These are phyloP conservation scores for Saccharomycopsis hybrid DNA, from an alignment of 1,139 yeast species.

Conservation along the genomic window DNA sequence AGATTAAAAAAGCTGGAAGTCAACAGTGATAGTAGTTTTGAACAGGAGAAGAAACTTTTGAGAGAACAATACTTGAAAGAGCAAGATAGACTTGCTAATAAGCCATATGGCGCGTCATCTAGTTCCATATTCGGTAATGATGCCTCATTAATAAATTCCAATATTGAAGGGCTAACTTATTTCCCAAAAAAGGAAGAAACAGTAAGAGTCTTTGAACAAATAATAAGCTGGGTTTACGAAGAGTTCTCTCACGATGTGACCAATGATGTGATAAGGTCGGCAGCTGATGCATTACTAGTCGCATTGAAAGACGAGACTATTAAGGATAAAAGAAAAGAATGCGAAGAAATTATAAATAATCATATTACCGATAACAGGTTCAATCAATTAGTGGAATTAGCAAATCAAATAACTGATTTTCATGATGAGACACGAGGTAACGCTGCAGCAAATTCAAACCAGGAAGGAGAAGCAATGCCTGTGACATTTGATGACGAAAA, in stretches of 20 bases:
- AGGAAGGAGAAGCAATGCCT: conserved; percentile 24
- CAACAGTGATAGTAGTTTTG: conserved; percentile 22
- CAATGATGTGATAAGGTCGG: conserved; percentile 46
- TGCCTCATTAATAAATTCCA: conserved; percentile 15
- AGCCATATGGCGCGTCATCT: not conserved
- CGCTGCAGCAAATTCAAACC: conserved; percentile 26
- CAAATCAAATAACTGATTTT: conserved; percentile 54
- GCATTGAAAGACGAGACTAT: conserved; percentile 44
- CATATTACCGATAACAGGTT: conserved; percentile 36
- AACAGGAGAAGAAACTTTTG: conserved; percentile 23
- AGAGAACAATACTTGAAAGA: conserved; percentile 18
- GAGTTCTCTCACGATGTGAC: conserved; percentile 50
- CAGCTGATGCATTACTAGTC: conserved; percentile 62
- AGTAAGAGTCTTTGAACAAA: conserved; percentile 36
- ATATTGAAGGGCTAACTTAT: conserved; percentile 39
- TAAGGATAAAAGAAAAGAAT: conserved; percentile 37
- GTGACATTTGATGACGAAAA: conserved; percentile 13
- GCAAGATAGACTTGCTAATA: conserved; percentile 7
- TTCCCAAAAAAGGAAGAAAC: conserved; percentile 46
- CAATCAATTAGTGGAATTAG: conserved; percentile 45
- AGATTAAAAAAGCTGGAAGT: conserved; percentile 27
- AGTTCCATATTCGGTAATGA: not conserved
- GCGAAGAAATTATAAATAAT: conserved; percentile 44
- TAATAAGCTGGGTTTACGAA: conserved; percentile 44
- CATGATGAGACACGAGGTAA: conserved; percentile 30